Base-by-base conservation (phyloP, 225 moss, liverwort and hornwort species). In the Takakia lepidozioides region DNA sequence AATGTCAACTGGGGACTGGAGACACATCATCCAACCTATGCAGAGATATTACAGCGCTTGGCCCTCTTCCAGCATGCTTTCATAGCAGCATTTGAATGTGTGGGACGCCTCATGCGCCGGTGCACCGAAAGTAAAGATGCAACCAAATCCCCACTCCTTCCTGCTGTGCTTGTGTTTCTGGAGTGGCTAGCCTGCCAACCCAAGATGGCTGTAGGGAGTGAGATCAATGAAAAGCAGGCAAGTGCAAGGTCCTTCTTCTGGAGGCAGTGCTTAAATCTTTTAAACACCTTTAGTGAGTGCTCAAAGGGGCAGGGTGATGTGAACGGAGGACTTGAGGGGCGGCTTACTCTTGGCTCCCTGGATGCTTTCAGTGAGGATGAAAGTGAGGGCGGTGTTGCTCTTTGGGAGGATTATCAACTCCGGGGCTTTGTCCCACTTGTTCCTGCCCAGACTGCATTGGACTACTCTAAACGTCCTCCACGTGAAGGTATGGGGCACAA, bases 181-280 rank as follows among this genome's bases (percentile, higher is more conserved):
- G 98, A 98, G 53, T 98, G 98, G 98, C 67, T 98, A 62, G 98
- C 98, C 46, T 84, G 91, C 44, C 78, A 70, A 64, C 91, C 87
- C 54, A 87, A 98, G 54, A 81, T 91, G 87, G 83, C 91, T 46
- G 64, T 80, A 24, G 91, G 83, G 46, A 91, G 73, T 81, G 98
- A 98, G 60, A 65, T 85, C 14, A 82, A 98, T 49, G 74, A 72
- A 49, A 85, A 83, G 54, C 98, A 98, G 72, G 87, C 73, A 39
- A 85, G 57, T 67, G 91, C 91, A 38, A 80, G 91, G 49, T 52
- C 73, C 10, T 87, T 85, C 54, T 98, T 98, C 58, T 98, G 98
- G 98, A 74, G 71, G 46, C 86, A 98, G 45, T 75, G 85, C 55
- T 61, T 98, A 55, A 42, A 73, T 47, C 67, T 98, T 41, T 54